Conservation (phyloP, 1,284 basidiomycete genomes). For the Boletellus deceptivus region DNA sequence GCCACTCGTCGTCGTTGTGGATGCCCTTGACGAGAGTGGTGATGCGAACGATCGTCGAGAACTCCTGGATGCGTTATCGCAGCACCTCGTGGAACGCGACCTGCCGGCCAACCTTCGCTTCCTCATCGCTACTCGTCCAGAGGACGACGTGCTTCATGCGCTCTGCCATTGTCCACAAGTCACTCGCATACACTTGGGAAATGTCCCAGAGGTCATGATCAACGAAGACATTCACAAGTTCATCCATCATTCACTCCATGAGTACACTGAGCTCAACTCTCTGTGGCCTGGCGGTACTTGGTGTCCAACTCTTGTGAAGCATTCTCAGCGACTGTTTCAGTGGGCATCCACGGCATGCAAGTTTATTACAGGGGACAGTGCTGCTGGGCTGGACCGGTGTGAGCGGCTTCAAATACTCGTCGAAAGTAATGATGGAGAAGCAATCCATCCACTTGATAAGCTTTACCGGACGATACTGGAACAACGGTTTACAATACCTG, state of each 20-base stretch:
- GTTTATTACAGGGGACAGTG: background rate
- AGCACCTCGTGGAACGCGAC: background rate
- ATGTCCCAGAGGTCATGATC: background rate
- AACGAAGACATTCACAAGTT: background rate
- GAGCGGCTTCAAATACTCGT: background rate
- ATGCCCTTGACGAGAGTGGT: conserved; percentile 13
- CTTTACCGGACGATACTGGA: background rate
- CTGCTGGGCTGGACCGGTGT: background rate
- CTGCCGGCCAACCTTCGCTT: conserved; percentile 7
- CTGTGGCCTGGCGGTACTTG: background rate
- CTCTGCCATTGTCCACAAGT: background rate
- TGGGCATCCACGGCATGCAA: conserved; percentile 10
- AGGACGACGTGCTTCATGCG: background rate
- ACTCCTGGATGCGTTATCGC: background rate
- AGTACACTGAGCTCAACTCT: background rate
- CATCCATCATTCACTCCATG: background rate
- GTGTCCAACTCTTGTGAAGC: conserved; percentile 4
- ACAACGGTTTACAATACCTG: too few relatives aligned
- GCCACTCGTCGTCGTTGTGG: conserved; percentile 8
- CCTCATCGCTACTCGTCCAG: conserved; percentile 6
- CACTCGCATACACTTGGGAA: background rate
- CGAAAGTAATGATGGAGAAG: too few relatives aligned
- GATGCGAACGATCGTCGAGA: background rate
- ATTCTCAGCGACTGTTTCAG: conserved; percentile 4
- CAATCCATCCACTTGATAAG: background rate